Evolutionary conservation across 2,329 filamentous ascomycete genomes (phyloP), one percentile per base, ranked within the genome.

Genomic region (Sclerotiophoma versabilis): DNA sequence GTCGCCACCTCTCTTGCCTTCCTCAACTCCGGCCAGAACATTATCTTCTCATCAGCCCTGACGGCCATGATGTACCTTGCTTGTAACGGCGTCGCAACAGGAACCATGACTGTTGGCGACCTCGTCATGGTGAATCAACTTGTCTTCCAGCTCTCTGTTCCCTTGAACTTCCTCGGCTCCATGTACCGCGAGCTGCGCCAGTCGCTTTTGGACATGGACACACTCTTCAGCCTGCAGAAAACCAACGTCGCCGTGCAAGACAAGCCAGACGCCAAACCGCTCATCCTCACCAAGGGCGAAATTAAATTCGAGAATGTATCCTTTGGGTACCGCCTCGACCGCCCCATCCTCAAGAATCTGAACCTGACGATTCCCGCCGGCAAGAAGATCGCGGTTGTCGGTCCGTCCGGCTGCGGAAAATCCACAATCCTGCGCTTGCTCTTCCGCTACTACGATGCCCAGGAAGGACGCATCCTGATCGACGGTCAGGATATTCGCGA

Each of bases 51-150:
- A 0, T 89, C 89, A 29, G 93, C 95, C 0, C 79, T 99, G 58
- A 97, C 95, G 0, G 89, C 85, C 23, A 99, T 99, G 93, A 99
- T 99, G 95, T 98, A 96, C 73, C 84, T 98, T 52, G 95, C 93
- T 5, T 92, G 92, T 20, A 87, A 93, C 67, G 96, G 96, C 29
- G 92, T 99, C 1, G 92, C 91, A 1, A 81, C 80, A 3, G 93
- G 93, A 12, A 80, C 81, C 5, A 78, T 99, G 66, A 97, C 93
- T 0, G 93, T 99, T 12, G 95, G 95, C 54, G 96, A 99, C 72
- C 82, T 99, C 26, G 95, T 99, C 71, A 96, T 99, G 91, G 92
- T 99, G 64, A 99, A 99, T 75, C 95, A 98, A 80, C 87, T 99
- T 15, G 93, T 99, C 54, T 99, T 99, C 78, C 95, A 99, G 77